Conservation (phyloP, 2,329 filamentous ascomycete species). For the Didymella lethalis region DNA sequence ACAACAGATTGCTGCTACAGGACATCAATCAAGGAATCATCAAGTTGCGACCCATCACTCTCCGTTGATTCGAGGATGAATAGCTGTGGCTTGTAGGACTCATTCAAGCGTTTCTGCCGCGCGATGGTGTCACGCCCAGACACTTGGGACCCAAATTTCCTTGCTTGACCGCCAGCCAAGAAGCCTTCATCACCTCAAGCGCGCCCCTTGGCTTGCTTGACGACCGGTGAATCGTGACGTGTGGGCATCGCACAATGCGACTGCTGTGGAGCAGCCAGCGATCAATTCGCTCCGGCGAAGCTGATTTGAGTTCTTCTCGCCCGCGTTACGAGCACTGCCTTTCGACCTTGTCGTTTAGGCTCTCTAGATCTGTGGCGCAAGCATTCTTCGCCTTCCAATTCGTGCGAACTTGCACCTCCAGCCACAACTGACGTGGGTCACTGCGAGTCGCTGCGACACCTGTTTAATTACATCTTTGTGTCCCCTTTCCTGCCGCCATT, state of each 20-base stretch:
- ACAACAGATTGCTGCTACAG: background rate
- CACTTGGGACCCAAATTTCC: constrained; percentile 10
- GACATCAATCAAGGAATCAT: background rate
- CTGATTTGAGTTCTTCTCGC: constrained; percentile 21
- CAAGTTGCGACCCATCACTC: background rate
- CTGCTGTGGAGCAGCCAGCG: constrained; percentile 7
- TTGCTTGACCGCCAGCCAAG: constrained; percentile 19
- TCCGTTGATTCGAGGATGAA: constrained; percentile 18
- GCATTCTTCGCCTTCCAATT: constrained; percentile 11
- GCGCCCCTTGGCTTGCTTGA: constrained; percentile 31
- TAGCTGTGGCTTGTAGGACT: constrained; percentile 3
- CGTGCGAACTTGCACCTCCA: constrained; percentile 7
- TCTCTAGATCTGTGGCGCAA: constrained; percentile 15
- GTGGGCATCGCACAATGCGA: constrained; percentile 24
- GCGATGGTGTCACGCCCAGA: constrained; percentile 27
- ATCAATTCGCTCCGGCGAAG: background rate
- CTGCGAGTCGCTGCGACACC: constrained; percentile 9
- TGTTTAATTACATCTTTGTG: constrained; percentile 22
- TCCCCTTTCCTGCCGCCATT: constrained; percentile 20
- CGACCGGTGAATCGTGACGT: constrained; percentile 29
- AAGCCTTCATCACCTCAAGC: constrained; percentile 29
- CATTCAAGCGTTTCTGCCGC: constrained; percentile 31
- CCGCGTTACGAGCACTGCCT: constrained; percentile 18
- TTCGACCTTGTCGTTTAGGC: constrained; percentile 2
- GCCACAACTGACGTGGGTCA: constrained; percentile 18